phyloP scores from a whole-genome alignment of 306 rosid species.

The Gastrolobium villosum region DNA sequence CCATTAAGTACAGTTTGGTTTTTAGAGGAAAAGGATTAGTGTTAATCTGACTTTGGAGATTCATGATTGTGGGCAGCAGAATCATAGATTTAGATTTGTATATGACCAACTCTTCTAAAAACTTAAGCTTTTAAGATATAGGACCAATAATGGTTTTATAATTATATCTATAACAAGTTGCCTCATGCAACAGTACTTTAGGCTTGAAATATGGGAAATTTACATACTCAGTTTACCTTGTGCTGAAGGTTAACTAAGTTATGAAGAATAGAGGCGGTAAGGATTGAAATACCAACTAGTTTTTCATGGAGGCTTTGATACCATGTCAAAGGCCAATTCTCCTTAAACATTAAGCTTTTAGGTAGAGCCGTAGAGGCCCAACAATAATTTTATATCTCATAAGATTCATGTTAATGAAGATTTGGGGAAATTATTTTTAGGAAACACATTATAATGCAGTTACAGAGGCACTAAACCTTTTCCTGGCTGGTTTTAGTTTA shows the following conservation, averaged over 20 bases:
- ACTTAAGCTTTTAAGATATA: neutral
- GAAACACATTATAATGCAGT: slow-evolving; percentile 16
- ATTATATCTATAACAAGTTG: slow-evolving; percentile 1
- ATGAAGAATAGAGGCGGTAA: neutral
- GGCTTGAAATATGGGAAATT: neutral
- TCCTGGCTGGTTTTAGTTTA: slow-evolving; percentile 11
- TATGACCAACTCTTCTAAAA: slow-evolving; percentile 9
- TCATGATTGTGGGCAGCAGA: slow-evolving; percentile 5
- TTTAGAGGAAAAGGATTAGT: neutral
- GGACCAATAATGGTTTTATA: neutral
- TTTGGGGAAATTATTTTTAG: neutral
- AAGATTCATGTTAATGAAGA: neutral
- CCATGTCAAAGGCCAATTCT: neutral
- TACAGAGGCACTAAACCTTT: slow-evolving; percentile 7
- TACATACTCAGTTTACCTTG: neutral
- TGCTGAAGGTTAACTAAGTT: slow-evolving; percentile 2
- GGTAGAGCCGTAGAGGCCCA: neutral
- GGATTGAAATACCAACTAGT: neutral
- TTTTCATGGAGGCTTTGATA: neutral
- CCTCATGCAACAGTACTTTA: neutral
- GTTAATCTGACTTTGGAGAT: slow-evolving; percentile 14
- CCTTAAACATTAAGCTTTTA: neutral
- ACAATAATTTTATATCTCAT: neutral
- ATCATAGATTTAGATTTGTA: slow-evolving; percentile 33
- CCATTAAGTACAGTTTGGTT: slow-evolving; percentile 3